These are phyloP conservation scores for Albizia julibrissin DNA, from an alignment of 306 rosid species.

Conservation along the genomic window DNA sequence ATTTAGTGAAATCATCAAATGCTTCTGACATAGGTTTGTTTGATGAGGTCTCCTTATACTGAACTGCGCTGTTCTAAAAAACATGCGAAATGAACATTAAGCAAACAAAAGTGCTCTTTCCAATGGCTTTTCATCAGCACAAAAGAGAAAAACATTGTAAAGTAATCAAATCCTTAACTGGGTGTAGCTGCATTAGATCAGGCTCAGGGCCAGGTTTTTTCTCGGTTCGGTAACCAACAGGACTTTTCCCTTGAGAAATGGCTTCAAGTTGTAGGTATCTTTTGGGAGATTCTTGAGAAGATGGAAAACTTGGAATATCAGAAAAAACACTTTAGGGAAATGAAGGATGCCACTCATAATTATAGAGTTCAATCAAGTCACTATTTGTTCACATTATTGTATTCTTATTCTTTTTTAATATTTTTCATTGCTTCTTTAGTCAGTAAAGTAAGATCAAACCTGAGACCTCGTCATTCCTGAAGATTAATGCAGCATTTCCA, in stretches of 20 bases:
- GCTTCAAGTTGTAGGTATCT: conserved; percentile 48
- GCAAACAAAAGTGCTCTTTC: conserved; percentile 37
- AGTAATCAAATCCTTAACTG: conserved; percentile 51
- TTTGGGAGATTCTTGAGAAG: conserved; percentile 62
- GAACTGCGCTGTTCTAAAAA: conserved; percentile 79
- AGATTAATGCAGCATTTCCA: conserved; percentile 41
- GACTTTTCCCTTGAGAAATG: conserved; percentile 32
- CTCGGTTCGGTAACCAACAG: conserved; percentile 22
- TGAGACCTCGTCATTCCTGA: conserved; percentile 58
- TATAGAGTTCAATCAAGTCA: conserved; percentile 17
- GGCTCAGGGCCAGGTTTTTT: conserved; percentile 31
- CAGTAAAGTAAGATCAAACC: conserved; percentile 67
- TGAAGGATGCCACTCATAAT: conserved; percentile 39
- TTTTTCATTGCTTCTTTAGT: conserved; percentile 31
- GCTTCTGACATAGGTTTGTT: conserved; percentile 34
- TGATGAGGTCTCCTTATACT: conserved; percentile 44
- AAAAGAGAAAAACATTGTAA: conserved; percentile 21
- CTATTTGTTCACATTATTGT: conserved; percentile 7
- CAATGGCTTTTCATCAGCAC: conserved; percentile 27
- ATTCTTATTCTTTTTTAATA: conserved; percentile 22
- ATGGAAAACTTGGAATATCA: conserved; percentile 68
- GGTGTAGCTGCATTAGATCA: conserved; percentile 34
- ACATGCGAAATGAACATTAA: conserved; percentile 63
- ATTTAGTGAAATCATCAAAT: conserved; percentile 35
- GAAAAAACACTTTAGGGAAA: conserved; percentile 50